These are phyloP conservation scores for Thielaviopsis euricoi DNA, from an alignment of 2,329 filamentous ascomycete species.

Conservation along the genomic window DNA sequence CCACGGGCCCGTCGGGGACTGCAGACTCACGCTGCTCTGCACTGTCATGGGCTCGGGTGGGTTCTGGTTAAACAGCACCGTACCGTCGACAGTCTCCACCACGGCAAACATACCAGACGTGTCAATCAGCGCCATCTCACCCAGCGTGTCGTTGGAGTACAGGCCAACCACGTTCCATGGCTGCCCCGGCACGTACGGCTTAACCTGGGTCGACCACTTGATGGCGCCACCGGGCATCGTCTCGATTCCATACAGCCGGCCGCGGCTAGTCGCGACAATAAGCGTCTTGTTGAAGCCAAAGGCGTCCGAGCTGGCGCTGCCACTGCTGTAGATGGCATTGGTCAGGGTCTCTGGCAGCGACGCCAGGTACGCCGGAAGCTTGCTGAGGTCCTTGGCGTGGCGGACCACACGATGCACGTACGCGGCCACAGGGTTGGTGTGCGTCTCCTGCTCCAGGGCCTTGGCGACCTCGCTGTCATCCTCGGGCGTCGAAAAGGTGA, in stretches of 20 bases:
- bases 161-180: constrained; percentile 54
- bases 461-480: constrained; percentile 53
- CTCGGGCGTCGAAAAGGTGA: constrained; percentile 62
- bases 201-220: constrained; percentile 56
- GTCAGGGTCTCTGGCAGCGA: constrained; percentile 53
- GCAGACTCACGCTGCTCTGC: constrained; percentile 32
- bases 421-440: constrained; percentile 63
- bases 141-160: constrained; percentile 38
- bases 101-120: constrained; percentile 38
- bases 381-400: constrained; percentile 61
- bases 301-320: constrained; percentile 40
- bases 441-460: constrained; percentile 71
- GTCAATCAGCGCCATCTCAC: constrained; percentile 42
- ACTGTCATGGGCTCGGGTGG: constrained; percentile 22
- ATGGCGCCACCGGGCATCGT: constrained; percentile 57
- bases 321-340: constrained; percentile 44
- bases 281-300: constrained; percentile 85
- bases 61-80: constrained; percentile 26
- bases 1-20: constrained; percentile 34
- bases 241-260: constrained; percentile 66
- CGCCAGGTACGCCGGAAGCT: constrained; percentile 58
- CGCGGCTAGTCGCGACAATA: constrained; percentile 62
- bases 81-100: constrained; percentile 37
- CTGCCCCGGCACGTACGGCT: constrained; percentile 36
- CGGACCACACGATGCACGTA: constrained; percentile 76